These are phyloP conservation scores for Escallonia rubra DNA, from an alignment of 129 eudicot species.

Conservation along the genomic window DNA sequence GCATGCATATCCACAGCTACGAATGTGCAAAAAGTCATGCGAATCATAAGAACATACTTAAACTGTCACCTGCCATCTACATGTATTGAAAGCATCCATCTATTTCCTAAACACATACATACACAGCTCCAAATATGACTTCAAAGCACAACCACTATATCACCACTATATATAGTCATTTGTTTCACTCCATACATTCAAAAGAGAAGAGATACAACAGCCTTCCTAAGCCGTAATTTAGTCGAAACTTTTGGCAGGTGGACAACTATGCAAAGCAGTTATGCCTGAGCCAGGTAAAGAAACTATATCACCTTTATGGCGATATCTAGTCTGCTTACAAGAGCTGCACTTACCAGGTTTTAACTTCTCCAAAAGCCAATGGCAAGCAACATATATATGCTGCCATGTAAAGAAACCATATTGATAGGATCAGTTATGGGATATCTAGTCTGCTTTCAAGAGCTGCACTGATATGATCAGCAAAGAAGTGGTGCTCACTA, in stretches of 20 bases:
- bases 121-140: neutral
- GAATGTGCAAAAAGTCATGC: neutral
- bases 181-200: neutral
- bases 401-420: no score
- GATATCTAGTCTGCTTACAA: no score
- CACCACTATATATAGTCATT: neutral
- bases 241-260: neutral
- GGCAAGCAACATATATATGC: no score
- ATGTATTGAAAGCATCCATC: neutral
- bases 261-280: no score
- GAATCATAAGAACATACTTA: neutral
- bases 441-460: no score
- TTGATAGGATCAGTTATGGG: no score
- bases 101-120: neutral
- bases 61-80: neutral
- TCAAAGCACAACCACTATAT: no score
- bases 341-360: no score
- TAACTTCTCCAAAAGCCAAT: no score
- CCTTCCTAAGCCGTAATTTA: neutral
- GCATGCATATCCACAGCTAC: neutral
- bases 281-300: no score
- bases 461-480: no score
- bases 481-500: neutral
- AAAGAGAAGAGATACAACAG: neutral
- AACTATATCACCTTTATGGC: no score